Evolutionary conservation across 345 rosid species (phyloP).

Genomic region (Moricandia moricandioides): DNA sequence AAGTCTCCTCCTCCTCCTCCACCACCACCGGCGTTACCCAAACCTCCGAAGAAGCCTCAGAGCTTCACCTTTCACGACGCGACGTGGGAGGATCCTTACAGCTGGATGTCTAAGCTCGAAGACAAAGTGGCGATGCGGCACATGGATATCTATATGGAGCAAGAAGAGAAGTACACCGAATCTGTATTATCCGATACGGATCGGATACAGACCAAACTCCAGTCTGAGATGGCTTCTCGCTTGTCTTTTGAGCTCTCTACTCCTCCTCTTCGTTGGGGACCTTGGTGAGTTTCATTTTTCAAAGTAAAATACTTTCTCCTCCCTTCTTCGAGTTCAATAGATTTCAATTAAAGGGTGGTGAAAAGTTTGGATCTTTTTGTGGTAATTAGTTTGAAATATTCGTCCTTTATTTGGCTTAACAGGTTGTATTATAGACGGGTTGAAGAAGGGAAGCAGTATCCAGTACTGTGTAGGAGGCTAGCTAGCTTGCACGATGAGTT

Average conservation of each 20-base stretch:
- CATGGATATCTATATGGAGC: constrained; percentile 93
- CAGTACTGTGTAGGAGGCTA: constrained; percentile 72
- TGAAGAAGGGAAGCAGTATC: constrained; percentile 93
- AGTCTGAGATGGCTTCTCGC: constrained; percentile 88
- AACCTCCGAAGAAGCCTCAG: constrained; percentile 82
- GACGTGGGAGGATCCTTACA: constrained; percentile 90
- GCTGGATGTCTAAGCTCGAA: constrained; percentile 86
- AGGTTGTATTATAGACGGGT: constrained; percentile 91
- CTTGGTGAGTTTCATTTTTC: constrained; percentile 49
- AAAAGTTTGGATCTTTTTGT: constrained; percentile 3
- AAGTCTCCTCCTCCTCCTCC: constrained; percentile 42
- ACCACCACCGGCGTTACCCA: constrained; percentile 71
- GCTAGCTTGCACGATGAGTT: constrained; percentile 79
- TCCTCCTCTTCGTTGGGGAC: constrained; percentile 92
- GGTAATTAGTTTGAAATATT: constrained; percentile 11
- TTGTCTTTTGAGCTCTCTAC: constrained; percentile 80
- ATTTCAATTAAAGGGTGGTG: background rate
- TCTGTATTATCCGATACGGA: constrained; percentile 77
- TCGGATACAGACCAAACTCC: constrained; percentile 78
- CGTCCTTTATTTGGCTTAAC: background rate
- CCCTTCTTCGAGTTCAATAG: background rate
- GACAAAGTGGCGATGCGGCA: constrained; percentile 97
- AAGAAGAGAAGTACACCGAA: constrained; percentile 89
- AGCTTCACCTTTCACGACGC: constrained; percentile 61
- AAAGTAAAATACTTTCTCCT: background rate